Percentiles rank a stretch among this genome's conserved stretches.
phyloP scores from a whole-genome alignment of 768 basidiomycete species.

The Dioszegia aurantiaca region DNA sequence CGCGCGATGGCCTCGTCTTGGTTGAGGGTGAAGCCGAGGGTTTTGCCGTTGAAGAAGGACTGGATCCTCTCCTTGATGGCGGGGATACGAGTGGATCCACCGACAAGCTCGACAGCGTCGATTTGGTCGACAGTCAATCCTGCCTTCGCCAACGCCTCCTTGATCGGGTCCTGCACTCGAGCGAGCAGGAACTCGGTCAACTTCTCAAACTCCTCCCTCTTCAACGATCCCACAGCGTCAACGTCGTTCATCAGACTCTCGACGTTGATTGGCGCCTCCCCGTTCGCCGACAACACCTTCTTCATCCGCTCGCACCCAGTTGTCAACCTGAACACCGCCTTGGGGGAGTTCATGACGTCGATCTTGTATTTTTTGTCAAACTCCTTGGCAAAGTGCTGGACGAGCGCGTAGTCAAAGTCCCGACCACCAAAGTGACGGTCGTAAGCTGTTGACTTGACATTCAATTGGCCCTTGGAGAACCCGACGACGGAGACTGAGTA shows the following conservation, averaged over 20 bases:
- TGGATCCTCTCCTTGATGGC: conserved; percentile 85
- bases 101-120: conserved; percentile 86
- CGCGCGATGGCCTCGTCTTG: conserved; percentile 96
- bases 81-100: conserved; percentile 88
- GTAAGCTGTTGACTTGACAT: conserved; percentile 81
- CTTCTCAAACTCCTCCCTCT: conserved; percentile 74
- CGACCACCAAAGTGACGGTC: conserved; percentile 93
- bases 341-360: conserved; percentile 84
- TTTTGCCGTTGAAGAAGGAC: conserved; percentile 73
- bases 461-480: conserved; percentile 89
- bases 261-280: conserved; percentile 81
- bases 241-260: conserved; percentile 96
- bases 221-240: conserved; percentile 81
- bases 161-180: conserved; percentile 70
- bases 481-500: conserved; percentile 82
- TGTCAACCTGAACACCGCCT: conserved; percentile 85
- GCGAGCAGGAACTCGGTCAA: conserved; percentile 74
- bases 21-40: conserved; percentile 88
- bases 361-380: conserved; percentile 98
- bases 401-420: conserved; percentile 88
- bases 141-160: conserved; percentile 74
- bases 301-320: conserved; percentile 91
- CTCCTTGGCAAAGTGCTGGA: conserved; percentile 81
- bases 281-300: conserved; percentile 92
- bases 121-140: conserved; percentile 79